These are phyloP conservation scores for Fusarium sp. DNA, from an alignment of 2,329 filamentous ascomycete species.

Conservation along the genomic window DNA sequence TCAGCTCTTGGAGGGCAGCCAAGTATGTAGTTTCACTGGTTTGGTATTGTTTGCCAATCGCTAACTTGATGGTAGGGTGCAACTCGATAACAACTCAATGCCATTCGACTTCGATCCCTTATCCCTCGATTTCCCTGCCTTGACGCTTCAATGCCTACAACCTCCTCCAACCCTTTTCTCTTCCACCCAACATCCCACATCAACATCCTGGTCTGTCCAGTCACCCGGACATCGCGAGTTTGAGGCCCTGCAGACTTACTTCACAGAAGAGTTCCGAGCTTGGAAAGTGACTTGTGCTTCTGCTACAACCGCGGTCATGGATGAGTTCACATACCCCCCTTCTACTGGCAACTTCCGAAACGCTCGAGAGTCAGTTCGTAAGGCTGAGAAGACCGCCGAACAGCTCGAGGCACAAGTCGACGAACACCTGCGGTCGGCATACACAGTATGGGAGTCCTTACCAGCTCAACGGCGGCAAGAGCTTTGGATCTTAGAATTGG, in stretches of 20 bases:
- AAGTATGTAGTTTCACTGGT: conserved; percentile 70
- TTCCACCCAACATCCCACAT: conserved; percentile 81
- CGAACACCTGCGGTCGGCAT: conserved; percentile 84
- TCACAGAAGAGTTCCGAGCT: conserved; percentile 76
- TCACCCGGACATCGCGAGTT: conserved; percentile 82
- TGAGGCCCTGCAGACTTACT: conserved; percentile 77
- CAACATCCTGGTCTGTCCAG: conserved; percentile 84
- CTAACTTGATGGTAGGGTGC: conserved; percentile 60
- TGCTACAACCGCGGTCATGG: conserved; percentile 64
- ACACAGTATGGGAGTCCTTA: conserved; percentile 80
- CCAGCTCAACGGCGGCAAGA: conserved; percentile 69
- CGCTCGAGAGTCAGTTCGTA: conserved; percentile 63
- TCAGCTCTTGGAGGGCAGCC: conserved; percentile 86
- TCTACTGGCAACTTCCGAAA: conserved; percentile 57
- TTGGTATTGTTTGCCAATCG: background rate
- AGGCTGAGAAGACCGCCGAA: conserved; percentile 67
- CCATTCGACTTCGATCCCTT: conserved; percentile 88
- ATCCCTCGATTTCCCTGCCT: conserved; percentile 85
- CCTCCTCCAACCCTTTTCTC: conserved; percentile 87
- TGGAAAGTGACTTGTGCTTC: conserved; percentile 71
- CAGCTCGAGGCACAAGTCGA: conserved; percentile 78
- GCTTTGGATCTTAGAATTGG: conserved; percentile 74
- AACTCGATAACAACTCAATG: conserved; percentile 68
- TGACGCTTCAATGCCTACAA: conserved; percentile 85
- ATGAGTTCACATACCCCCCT: conserved; percentile 67